Conservation (phyloP, 1,284 basidiomycete genomes). For the Sporisorium graminicola region DNA sequence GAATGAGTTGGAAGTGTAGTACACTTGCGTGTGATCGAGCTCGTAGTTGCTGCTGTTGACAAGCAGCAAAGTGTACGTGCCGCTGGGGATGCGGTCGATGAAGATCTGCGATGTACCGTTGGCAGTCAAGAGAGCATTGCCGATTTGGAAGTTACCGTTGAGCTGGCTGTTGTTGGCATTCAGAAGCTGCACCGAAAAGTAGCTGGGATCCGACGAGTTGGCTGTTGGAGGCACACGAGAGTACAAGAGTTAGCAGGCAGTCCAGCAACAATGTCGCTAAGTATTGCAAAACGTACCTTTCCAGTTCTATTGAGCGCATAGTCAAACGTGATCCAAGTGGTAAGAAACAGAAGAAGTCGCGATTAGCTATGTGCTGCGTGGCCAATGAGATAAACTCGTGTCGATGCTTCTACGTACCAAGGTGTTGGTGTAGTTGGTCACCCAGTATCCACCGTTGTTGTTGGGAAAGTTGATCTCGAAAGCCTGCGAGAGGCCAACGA, state of each 20-base stretch:
- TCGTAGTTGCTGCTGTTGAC: constrained; percentile 59
- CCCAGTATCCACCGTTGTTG: constrained; percentile 56
- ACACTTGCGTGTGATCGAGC: constrained; percentile 52
- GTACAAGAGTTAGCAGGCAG: neutral
- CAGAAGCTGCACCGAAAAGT: constrained; percentile 54
- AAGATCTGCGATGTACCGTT: constrained; percentile 54
- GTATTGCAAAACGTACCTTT: constrained; percentile 20
- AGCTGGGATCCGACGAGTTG: constrained; percentile 51
- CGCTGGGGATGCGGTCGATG: constrained; percentile 49
- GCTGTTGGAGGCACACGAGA: constrained; percentile 9
- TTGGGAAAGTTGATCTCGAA: constrained; percentile 56
- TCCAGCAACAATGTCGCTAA: neutral
- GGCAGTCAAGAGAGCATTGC: constrained; percentile 48
- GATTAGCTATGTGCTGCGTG: constrained; percentile 1
- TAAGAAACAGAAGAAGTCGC: neutral
- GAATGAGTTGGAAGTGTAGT: constrained; percentile 45
- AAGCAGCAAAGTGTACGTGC: constrained; percentile 51
- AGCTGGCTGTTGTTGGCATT: constrained; percentile 48
- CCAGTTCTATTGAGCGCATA: constrained; percentile 27
- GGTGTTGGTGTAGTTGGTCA: constrained; percentile 56
- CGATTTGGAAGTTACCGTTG: constrained; percentile 60
- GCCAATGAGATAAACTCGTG: no score
- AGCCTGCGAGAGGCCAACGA: constrained; percentile 34
- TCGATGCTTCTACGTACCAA: constrained; percentile 14
- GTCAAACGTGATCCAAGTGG: neutral